Evolutionary conservation across 2,329 filamentous ascomycete species (phyloP), one percentile per base, ranked within the genome.

Genomic region (Alternaria novae-zelandiae): DNA sequence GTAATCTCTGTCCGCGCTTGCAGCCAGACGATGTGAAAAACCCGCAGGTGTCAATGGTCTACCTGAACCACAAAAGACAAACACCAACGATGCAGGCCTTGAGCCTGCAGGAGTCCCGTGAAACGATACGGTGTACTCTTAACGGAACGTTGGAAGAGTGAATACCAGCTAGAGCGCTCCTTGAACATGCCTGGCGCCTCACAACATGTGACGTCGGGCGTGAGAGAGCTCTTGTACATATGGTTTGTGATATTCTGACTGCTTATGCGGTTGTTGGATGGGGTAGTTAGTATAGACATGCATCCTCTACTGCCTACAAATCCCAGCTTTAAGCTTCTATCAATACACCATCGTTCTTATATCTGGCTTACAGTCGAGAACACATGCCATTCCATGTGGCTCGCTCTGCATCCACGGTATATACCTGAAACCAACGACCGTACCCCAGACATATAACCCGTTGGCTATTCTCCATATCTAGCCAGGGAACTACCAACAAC

Each of bases 141-240:
- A 83, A 83, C 81, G 81, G 81, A 83, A 81, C 81, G 82, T 81
- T 83, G 81, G 81, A 68, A 83, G 68, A 83, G 66, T 65, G 67
- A 79, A 68, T 50, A 43, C 53, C 53, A 57, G n/a, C 9, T 57
- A 15, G 55, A n/a, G 28, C 28, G 41, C 53, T 36, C 20, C 20
- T n/a, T 23, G 21, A 20, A n/a, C n/a, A 54, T 59, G 58, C 41
- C 53, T 43, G 23, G 15, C 58, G 49, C 25, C 15, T 25, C 6
- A 6, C 8, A 23, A 8, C 20, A 25, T 36, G 49, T 2, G 20
- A 20, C 15, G 20, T 53, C 20, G 13, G 49, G 49, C 20, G 30
- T 15, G 30, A 23, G 28, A 25, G 49, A 6, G 49, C 30, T 53
- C 49, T 25, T 11, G 28, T 41, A 53, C 49, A 53, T 17, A 17